Evolutionary conservation across 2,329 filamentous ascomycete species (phyloP).

Genomic region (Pestalotiopsis sp.): DNA sequence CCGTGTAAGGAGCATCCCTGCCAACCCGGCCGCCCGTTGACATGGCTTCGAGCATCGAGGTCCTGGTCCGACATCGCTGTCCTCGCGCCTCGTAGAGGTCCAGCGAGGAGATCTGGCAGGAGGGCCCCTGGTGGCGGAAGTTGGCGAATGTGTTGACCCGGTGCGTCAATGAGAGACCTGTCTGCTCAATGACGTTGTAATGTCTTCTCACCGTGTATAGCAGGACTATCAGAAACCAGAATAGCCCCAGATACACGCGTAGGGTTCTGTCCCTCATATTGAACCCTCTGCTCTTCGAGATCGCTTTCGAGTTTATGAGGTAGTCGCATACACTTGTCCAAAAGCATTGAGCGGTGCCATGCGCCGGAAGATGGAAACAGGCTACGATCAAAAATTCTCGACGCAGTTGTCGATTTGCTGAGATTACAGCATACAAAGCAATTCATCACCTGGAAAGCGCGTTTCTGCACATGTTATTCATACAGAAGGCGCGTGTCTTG

Average conservation of each 20-base stretch:
- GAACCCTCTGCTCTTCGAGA: not conserved
- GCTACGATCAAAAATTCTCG: too few relatives aligned
- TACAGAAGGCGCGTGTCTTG: too few relatives aligned
- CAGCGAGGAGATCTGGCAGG: slow-evolving; percentile 46
- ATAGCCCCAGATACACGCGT: not conserved
- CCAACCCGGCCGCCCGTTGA: slow-evolving; percentile 47
- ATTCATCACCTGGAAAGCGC: too few relatives aligned
- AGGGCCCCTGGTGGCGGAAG: slow-evolving; percentile 43
- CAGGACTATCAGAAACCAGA: not conserved
- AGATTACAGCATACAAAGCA: too few relatives aligned
- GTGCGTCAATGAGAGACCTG: not conserved
- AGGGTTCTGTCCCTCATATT: not conserved
- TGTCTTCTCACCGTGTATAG: not conserved
- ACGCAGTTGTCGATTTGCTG: too few relatives aligned
- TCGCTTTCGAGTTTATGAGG: too few relatives aligned
- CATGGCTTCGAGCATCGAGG: slow-evolving; percentile 42
- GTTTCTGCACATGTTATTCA: too few relatives aligned
- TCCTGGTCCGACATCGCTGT: slow-evolving; percentile 36
- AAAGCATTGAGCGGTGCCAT: too few relatives aligned
- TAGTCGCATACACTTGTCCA: too few relatives aligned
- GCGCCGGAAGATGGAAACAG: too few relatives aligned
- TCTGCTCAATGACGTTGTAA: not conserved
- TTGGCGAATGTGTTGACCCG: slow-evolving; percentile 37
- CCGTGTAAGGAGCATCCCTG: slow-evolving; percentile 46
- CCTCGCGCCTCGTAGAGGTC: slow-evolving; percentile 41